A percentile compares a stretch with the other conserved stretches of the same genome.
Evolutionary conservation across 495 filamentous ascomycete species (phyloP).

Genomic region (Penicillium paxilli): DNA sequence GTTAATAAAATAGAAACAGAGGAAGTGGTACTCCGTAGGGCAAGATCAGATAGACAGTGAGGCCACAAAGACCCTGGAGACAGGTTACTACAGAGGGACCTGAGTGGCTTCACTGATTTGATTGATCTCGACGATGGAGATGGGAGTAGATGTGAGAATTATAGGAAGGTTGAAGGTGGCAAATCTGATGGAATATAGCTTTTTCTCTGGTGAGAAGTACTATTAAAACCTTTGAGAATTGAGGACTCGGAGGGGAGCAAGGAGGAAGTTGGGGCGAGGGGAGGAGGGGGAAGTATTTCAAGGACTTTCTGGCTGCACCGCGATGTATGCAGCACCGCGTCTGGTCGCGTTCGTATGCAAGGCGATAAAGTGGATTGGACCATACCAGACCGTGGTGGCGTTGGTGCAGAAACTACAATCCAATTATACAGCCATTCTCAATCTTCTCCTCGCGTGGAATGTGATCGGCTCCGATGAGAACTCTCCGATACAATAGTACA

Average conservation of each 20-base stretch:
- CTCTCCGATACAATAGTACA: no score
- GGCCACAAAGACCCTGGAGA: background rate
- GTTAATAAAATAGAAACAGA: no score
- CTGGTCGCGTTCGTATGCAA: background rate
- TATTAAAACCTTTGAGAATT: no score
- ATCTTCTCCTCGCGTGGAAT: background rate
- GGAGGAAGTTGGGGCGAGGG: background rate
- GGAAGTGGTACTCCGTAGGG: no score
- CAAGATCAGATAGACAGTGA: no score
- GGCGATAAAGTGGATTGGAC: background rate
- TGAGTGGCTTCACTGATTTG: no score
- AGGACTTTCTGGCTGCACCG: background rate
- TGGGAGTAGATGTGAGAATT: background rate
- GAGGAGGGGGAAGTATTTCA: conserved; percentile 3
- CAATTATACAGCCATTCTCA: background rate
- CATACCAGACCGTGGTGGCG: background rate
- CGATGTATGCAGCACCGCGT: background rate
- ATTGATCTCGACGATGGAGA: no score
- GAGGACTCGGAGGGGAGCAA: background rate
- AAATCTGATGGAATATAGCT: background rate
- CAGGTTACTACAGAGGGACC: no score
- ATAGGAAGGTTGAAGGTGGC: background rate
- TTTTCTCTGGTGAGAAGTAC: no score
- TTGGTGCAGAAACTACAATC: background rate
- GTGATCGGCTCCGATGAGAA: background rate